These are phyloP conservation scores for Ascocoryne sarcoides DNA, from an alignment of 2,329 filamentous ascomycete genomes.

Conservation along the genomic window DNA sequence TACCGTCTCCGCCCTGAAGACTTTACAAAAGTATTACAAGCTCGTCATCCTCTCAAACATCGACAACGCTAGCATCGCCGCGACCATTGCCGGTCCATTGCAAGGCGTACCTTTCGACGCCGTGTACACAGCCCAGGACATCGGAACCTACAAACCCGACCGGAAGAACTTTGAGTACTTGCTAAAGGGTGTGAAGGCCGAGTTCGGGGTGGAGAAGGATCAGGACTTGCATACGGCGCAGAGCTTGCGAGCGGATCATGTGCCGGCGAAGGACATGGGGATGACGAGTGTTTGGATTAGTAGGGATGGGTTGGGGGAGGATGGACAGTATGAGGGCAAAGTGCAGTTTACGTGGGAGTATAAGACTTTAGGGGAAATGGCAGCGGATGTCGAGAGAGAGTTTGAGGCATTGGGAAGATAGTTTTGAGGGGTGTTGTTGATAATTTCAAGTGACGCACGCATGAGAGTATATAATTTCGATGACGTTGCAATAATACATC, in stretches of 20 bases:
- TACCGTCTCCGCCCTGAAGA: conserved; percentile 37
- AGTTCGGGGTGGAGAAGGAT: conserved; percentile 45
- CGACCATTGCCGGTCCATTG: conserved; percentile 37
- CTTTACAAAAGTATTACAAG: conserved; percentile 37
- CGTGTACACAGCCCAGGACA: conserved; percentile 60
- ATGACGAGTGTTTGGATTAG: conserved; percentile 55
- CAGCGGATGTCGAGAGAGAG: conserved; percentile 10
- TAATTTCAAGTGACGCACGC: too few species aligned
- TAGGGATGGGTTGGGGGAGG: conserved; percentile 29
- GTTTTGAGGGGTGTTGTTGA: too few species aligned
- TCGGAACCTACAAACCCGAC: conserved; percentile 65
- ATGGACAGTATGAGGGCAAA: conserved; percentile 7
- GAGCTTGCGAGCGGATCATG: conserved; percentile 62
- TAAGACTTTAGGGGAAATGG: conserved; percentile 12
- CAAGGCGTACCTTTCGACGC: conserved; percentile 46
- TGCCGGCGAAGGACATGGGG: conserved; percentile 49
- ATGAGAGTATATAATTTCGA: too few species aligned
- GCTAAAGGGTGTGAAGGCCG: conserved; percentile 41
- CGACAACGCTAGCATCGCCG: conserved; percentile 42
- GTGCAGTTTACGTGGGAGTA: conserved; percentile 8
- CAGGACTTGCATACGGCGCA: conserved; percentile 59
- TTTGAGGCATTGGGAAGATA: too few species aligned
- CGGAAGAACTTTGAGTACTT: conserved; percentile 57
- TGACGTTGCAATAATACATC: too few species aligned
- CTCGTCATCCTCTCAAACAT: conserved; percentile 50